Evolutionary conservation across 495 filamentous ascomycete species (phyloP), one percentile per base, ranked within the genome.

Genomic region (Friedmanniomyces endolithicus): DNA sequence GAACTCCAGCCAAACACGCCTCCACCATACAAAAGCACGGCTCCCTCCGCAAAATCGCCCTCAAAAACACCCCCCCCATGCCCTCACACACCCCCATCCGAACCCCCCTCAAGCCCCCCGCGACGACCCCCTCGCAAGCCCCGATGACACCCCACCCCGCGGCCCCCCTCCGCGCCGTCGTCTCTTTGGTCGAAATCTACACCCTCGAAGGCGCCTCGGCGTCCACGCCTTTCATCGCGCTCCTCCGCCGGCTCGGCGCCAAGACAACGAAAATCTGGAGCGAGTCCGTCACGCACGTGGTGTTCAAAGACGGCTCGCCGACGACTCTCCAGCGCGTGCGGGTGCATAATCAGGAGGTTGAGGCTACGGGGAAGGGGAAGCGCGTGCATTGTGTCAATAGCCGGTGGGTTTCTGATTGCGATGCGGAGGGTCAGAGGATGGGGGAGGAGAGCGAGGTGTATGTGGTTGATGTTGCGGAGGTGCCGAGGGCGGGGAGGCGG

Each of bases 291-390:
- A 98, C 92, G 4, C 92, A 98, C 63, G 86, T 98, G 0, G 81
- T 98, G 1, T 98, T 86, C 71, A 96, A 96, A 64, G 92, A 95
- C 69, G 92, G 92, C 40, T 84, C 84, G 9, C 80, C 87, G 51
- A 78, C 85, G 33, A 96, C 90, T 0, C 66, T 96, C 50, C 85
- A 95, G 67, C 96, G 94, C 67, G 87, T 94, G 8, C 75, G 82
- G 50, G 76, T 85, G 57, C 82, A 80, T 31, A 75, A 77, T 19
- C 88, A 86, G 1, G 73, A 85, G 20, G 86, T 95, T 14, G 47
- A 86, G 0, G 73, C 85, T 23, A 86, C 94, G 11, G 59, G 59
- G 0, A 50, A 34, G 0, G 59, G 46, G 16, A 7, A 6, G 7
- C 12, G 23, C 19, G 54, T 62, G 7, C 52, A 58, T 40, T 62